Base-by-base conservation (phyloP, 768 basidiomycete genomes). In the Naganishia vaughanmartiniae region DNA sequence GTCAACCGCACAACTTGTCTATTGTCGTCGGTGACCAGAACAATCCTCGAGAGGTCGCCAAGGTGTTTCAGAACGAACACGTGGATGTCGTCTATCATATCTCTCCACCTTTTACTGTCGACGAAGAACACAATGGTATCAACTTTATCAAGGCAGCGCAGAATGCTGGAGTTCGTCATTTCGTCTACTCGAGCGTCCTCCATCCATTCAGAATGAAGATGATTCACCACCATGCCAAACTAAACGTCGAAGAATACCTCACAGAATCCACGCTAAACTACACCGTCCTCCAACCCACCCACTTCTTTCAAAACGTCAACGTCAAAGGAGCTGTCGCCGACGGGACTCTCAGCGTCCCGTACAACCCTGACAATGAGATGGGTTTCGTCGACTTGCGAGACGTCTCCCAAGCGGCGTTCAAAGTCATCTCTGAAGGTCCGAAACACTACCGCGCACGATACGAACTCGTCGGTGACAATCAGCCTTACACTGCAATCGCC, bases 381-480 rank as follows among this genome's bases (percentile, higher is more conserved):
- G 82, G 82, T 34, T 83, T 81, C 57, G 74, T 82, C 42, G 81
- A 82, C 63, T 73, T 83, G 48, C 53, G 56, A 9, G 81, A 83
- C 71, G 74, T 82, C 17, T 79, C 76, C 2, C 73, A 73, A 4
- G 75, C 79, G 53, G 76, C 78, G 5, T 74, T 73, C 4, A 71
- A 74, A 17, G 78, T 82, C 63, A 70, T 82, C 36, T 74, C 78
- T 26, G 73, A 77, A 45, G 77, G 80, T 5, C 71, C 72, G 19
- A 68, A 70, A 34, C 82, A 83, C 70, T 75, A 78, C 60, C 77
- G 74, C 54, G 81, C 81, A 19, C 72, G 77, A n/a, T 83, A 83
- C 72, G 81, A 82, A 67, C 75, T 82, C 21, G 76, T 81, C 10
- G 79, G 81, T 12, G 72, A 78, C 65, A 79, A 82, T 63, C 73